phyloP scores from a whole-genome alignment of 805 yeast species.

The Lipomyces chichibuensis region DNA sequence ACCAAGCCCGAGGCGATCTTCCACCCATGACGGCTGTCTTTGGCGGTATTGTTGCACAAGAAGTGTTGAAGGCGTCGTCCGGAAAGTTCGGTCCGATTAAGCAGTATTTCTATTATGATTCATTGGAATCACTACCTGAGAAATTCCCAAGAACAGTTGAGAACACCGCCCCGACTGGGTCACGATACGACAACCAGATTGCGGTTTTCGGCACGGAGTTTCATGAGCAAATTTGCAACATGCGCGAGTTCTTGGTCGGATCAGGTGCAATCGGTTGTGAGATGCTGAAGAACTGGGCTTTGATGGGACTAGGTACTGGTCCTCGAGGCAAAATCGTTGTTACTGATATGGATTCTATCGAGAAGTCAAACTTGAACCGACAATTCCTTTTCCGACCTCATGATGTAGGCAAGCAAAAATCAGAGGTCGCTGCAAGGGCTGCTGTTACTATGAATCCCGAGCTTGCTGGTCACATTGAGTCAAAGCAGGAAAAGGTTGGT shows the following conservation, averaged over 20 bases:
- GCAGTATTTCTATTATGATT: slow-evolving; percentile 91
- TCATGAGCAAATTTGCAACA: slow-evolving; percentile 72
- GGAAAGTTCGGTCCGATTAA: slow-evolving; percentile 93
- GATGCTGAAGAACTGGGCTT: slow-evolving; percentile 97
- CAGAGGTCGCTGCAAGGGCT: slow-evolving; percentile 87
- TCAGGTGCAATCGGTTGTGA: slow-evolving; percentile 99
- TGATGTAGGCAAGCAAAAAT: slow-evolving; percentile 90
- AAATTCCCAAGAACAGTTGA: slow-evolving; percentile 60
- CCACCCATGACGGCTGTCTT: slow-evolving; percentile 87
- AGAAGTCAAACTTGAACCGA: slow-evolving; percentile 92
- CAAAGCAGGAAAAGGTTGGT: slow-evolving; percentile 86
- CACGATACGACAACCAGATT: slow-evolving; percentile 92
- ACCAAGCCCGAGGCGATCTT: slow-evolving; percentile 87
- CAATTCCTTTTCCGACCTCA: slow-evolving; percentile 93
- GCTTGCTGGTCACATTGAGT: slow-evolving; percentile 71
- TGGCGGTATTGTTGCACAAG: slow-evolving; percentile 96
- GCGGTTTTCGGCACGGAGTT: slow-evolving; percentile 87
- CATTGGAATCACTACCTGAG: slow-evolving; percentile 83
- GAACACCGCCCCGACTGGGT: slow-evolving; percentile 70
- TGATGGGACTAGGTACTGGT: slow-evolving; percentile 93
- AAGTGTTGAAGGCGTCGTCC: slow-evolving; percentile 90
- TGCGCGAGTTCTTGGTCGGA: slow-evolving; percentile 88
- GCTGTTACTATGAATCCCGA: slow-evolving; percentile 85
- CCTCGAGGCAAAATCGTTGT: slow-evolving; percentile 80
- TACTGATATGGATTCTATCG: slow-evolving; percentile 94